Conservation (phyloP, 495 filamentous ascomycete genomes). For the Entonaema liquescens region DNA sequence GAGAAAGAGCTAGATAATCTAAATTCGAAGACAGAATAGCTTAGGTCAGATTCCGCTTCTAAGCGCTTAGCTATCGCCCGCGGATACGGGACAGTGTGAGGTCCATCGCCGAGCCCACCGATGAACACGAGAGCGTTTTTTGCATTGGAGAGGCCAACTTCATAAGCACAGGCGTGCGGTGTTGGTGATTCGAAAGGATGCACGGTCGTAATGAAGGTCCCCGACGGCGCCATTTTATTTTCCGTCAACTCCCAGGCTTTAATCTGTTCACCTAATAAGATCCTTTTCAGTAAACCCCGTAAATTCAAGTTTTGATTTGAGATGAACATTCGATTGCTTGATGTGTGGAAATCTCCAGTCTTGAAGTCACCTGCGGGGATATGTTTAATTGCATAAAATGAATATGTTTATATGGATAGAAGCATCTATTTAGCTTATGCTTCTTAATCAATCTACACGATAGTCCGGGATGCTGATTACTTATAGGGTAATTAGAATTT, state of each 20-base stretch:
- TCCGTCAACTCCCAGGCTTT: background rate
- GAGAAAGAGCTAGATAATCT: constrained; percentile 64
- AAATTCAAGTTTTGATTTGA: background rate
- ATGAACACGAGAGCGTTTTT: constrained; percentile 82
- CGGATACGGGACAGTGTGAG: constrained; percentile 70
- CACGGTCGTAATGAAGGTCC: constrained; percentile 46
- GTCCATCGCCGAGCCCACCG: constrained; percentile 82
- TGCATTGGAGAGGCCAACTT: constrained; percentile 46
- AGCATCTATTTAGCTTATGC: background rate
- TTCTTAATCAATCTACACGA: no score
- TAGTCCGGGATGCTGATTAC: no score
- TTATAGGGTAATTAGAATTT: no score
- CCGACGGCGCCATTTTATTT: constrained; percentile 34
- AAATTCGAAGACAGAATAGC: constrained; percentile 55
- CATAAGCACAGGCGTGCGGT: constrained; percentile 46
- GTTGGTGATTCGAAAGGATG: constrained; percentile 49
- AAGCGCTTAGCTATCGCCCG: constrained; percentile 72
- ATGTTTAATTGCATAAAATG: background rate
- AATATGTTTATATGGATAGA: background rate
- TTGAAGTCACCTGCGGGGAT: constrained; percentile 1
- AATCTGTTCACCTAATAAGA: background rate
- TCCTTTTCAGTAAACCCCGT: no score
- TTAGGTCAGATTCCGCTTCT: constrained; percentile 54
- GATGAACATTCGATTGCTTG: background rate
- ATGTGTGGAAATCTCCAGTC: background rate